phyloP scores from a whole-genome alignment of 164 flowering plant species.

The Berberis thunbergii region DNA sequence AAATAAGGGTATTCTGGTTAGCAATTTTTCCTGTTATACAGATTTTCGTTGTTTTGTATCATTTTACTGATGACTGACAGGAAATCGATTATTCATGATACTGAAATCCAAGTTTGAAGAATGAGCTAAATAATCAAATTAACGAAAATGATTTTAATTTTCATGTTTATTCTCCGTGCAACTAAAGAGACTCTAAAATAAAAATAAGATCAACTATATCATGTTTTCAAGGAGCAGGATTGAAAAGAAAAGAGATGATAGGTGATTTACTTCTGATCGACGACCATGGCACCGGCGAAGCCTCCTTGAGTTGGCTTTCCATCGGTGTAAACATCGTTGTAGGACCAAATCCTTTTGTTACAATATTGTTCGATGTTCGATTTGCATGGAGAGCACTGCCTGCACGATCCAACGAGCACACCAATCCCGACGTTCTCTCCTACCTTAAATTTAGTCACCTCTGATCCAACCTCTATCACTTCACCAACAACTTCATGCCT shows the following conservation, averaged over 20 bases:
- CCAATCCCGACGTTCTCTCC: constrained; percentile 15
- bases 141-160: too few species aligned
- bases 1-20: background rate
- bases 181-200: background rate
- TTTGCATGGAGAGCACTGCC: constrained; percentile 51
- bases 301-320: constrained; percentile 95
- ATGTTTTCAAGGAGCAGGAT: background rate
- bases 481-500: constrained; percentile 15
- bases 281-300: constrained; percentile 62
- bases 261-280: constrained; percentile 64
- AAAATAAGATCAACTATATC: background rate
- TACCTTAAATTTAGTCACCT: constrained; percentile 9
- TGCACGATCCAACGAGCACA: constrained; percentile 8
- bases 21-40: too few species aligned
- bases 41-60: too few species aligned
- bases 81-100: too few species aligned
- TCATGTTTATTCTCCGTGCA: too few species aligned
- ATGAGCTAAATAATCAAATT: too few species aligned
- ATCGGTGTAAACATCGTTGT: constrained; percentile 80
- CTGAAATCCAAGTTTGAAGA: too few species aligned
- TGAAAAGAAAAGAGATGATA: constrained; percentile 4
- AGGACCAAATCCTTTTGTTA: constrained; percentile 80
- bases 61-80: too few species aligned
- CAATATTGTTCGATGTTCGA: constrained; percentile 83
- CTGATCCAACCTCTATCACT: constrained; percentile 10